These are phyloP conservation scores for Handroanthus guayacan DNA, from an alignment of 257 asterid species.

Conservation along the genomic window DNA sequence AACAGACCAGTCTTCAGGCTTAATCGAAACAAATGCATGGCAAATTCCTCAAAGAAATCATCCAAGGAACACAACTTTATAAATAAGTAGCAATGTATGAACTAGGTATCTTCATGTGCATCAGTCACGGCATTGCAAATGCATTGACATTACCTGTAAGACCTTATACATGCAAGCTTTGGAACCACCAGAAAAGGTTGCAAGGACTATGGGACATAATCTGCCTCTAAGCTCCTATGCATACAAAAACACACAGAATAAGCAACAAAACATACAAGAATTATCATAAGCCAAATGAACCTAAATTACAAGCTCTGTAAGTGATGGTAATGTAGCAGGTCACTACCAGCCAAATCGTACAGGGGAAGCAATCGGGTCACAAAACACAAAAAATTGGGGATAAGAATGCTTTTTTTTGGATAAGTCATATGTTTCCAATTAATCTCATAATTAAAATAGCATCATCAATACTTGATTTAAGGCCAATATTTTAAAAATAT, in stretches of 20 bases:
- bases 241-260: conserved; percentile 4
- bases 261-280: conserved; percentile 5
- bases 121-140: not conserved
- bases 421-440: not conserved
- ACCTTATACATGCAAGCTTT: conserved; percentile 82
- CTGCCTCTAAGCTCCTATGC: conserved; percentile 67
- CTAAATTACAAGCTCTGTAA: not conserved
- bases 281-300: not conserved
- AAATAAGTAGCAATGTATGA: not conserved
- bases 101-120: not conserved
- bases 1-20: not conserved
- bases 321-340: not conserved
- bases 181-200: conserved; percentile 72
- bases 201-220: conserved; percentile 69
- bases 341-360: not conserved
- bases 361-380: not conserved
- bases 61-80: not conserved
- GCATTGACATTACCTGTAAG: conserved; percentile 53
- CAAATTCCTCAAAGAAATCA: not conserved
- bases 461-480: not conserved
- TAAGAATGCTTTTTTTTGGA: too few species aligned
- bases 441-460: not conserved
- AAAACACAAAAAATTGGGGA: not conserved
- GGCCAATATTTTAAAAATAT: not conserved
- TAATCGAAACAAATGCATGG: conserved; percentile 7